Conservation (phyloP, 163 green algal genomes). For the Scenedesmus sp. region DNA sequence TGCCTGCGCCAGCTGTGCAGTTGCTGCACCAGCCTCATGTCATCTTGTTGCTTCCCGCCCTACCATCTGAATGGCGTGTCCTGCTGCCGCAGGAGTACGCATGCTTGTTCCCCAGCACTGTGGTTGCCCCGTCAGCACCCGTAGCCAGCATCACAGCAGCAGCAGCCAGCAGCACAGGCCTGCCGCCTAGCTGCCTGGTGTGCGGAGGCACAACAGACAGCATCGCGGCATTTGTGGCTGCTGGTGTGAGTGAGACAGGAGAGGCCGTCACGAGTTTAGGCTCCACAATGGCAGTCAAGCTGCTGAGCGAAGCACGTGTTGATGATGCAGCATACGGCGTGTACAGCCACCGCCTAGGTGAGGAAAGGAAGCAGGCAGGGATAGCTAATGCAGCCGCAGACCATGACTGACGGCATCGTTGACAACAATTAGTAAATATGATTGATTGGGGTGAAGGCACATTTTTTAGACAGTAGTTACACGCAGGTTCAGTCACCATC, state of each 20-base stretch:
- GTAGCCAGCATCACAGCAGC: constrained; percentile 67
- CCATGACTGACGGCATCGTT: too few relatives aligned
- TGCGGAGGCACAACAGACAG: constrained; percentile 94
- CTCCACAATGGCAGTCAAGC: constrained; percentile 94
- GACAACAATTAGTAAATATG: too few relatives aligned
- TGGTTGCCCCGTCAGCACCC: constrained; percentile 79
- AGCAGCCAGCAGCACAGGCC: constrained; percentile 59
- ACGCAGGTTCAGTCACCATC: too few relatives aligned
- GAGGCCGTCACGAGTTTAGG: constrained; percentile 92
- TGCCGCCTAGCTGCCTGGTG: constrained; percentile 80
- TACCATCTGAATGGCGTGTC: background rate
- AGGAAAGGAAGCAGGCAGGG: background rate
- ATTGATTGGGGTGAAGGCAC: too few relatives aligned
- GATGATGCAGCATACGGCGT: constrained; percentile 90
- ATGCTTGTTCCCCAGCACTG: constrained; percentile 69
- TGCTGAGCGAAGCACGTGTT: constrained; percentile 85
- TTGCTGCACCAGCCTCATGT: background rate
- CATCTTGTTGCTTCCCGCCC: background rate
- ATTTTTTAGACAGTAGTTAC: too few relatives aligned
- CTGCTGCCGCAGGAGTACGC: constrained; percentile 66
- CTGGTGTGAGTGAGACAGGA: constrained; percentile 71
- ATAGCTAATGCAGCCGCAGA: too few relatives aligned
- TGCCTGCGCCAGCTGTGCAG: too few relatives aligned
- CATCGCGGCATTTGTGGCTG: constrained; percentile 95
- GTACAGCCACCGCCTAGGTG: constrained; percentile 93